These are phyloP conservation scores for Apiosordaria backusii DNA, from an alignment of 495 filamentous ascomycete genomes.

Conservation along the genomic window DNA sequence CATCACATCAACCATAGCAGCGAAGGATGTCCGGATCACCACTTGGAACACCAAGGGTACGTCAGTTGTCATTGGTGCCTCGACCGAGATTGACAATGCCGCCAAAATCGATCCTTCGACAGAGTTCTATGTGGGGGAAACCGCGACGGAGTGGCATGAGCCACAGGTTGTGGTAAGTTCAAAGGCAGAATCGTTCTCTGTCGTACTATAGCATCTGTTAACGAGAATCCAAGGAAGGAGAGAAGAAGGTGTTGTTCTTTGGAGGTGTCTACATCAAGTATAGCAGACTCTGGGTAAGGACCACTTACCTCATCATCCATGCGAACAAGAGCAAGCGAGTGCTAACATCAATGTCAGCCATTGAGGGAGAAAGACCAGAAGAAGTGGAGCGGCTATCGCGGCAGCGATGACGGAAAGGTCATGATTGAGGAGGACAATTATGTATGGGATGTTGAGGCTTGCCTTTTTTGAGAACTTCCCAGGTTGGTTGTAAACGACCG, in stretches of 20 bases:
- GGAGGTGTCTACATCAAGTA: neutral
- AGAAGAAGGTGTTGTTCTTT: neutral
- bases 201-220: neutral
- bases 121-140: neutral
- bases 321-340: neutral
- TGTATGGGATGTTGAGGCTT: neutral
- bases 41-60: neutral
- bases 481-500: neutral
- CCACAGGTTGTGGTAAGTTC: neutral
- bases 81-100: neutral
- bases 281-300: neutral
- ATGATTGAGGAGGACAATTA: neutral
- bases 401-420: neutral
- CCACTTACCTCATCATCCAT: neutral
- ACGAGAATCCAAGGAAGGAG: neutral
- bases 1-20: neutral
- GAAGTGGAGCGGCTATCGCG: neutral
- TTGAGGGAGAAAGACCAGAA: neutral
- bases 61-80: neutral
- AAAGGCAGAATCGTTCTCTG: neutral
- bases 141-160: neutral
- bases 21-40: neutral
- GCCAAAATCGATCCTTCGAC: neutral
- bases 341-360: neutral
- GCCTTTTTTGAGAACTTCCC: neutral